Evolutionary conservation across 2,329 filamentous ascomycete species (phyloP), one percentile per base, ranked within the genome.

Genomic region (Trichoderma atrobrunneum): DNA sequence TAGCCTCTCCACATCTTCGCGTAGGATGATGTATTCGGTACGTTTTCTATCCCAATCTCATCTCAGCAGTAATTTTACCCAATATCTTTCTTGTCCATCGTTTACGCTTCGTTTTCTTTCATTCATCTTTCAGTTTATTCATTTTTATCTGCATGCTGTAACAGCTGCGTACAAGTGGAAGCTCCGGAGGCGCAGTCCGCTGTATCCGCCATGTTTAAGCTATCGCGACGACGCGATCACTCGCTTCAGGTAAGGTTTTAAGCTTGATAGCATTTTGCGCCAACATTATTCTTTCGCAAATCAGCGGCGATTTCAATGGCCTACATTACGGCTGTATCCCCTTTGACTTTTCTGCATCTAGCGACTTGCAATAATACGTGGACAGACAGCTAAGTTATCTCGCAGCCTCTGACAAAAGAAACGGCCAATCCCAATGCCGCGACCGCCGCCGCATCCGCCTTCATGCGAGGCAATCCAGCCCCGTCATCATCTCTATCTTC

Each of bases 371-470:
- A 56, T 14, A 14, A 8, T 24, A 10, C 21, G 16, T 28, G 21
- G 4, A 11, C 10, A 62, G 16, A 28, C 57, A 62, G 36, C 67
- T 70, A 62, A 60, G 54, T 51, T 11, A 70, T 74, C 66, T 75
- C 72, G 72, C 78, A 93, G 90, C 88, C 90, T 75, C 83, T 90
- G 73, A 91, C 88, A 72, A 85, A 87, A 74, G 85, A 88, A 72
- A 90, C 90, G 71, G 89, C 90, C 65, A 91, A 90, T 78, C 87
- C 92, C 71, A 91, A 91, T 78, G 94, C 93, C 72, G 89, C 94
- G 70, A 90, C 92, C 61, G 94, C 94, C 71, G 94, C 95, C 73
- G 90, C 90, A 73, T 92, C 93, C 80, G 95, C 94, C 72, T 97
- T 95, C 82, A 87, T 92, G 78, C 90, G 88, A 76, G 90, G 87